These are phyloP conservation scores for Gyromitra esculenta DNA, from an alignment of 2,329 filamentous ascomycete species.

Conservation along the genomic window DNA sequence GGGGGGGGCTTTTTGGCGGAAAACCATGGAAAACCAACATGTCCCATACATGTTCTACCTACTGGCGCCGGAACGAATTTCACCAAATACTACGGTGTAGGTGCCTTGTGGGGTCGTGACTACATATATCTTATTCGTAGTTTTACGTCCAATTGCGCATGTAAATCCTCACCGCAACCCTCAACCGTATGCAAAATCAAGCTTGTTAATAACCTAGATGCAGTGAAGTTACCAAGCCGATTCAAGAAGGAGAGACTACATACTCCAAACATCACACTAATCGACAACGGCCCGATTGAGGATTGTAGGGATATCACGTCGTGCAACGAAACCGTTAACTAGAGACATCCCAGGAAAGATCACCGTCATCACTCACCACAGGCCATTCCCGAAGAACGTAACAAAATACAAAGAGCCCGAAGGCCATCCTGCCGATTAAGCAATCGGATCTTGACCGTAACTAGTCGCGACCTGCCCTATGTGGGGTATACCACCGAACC, in stretches of 20 bases:
- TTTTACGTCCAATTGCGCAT: neutral
- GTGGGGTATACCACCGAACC: conserved; percentile 13
- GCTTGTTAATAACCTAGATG: neutral
- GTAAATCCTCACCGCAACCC: neutral
- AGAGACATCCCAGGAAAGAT: neutral
- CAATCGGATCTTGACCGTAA: neutral
- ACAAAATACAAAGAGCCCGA: neutral
- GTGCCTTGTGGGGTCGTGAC: neutral
- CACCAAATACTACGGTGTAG: neutral
- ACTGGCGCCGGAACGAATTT: too few species aligned
- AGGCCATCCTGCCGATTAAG: conserved; percentile 22
- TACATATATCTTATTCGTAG: neutral
- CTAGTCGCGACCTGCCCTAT: conserved; percentile 15
- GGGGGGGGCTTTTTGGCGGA: too few species aligned
- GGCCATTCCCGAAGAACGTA: neutral
- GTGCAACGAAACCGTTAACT: neutral
- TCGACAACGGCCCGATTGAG: too few species aligned
- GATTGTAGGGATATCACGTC: neutral
- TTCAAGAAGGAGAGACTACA: neutral
- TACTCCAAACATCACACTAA: too few species aligned
- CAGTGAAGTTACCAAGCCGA: neutral
- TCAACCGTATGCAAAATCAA: neutral
- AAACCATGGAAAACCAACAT: too few species aligned
- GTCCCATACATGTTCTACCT: too few species aligned
- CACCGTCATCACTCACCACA: neutral